A percentile compares a stretch with the other conserved stretches of the same genome.
phyloP scores from a whole-genome alignment of 495 filamentous ascomycete species.

The Tuber indicum region DNA sequence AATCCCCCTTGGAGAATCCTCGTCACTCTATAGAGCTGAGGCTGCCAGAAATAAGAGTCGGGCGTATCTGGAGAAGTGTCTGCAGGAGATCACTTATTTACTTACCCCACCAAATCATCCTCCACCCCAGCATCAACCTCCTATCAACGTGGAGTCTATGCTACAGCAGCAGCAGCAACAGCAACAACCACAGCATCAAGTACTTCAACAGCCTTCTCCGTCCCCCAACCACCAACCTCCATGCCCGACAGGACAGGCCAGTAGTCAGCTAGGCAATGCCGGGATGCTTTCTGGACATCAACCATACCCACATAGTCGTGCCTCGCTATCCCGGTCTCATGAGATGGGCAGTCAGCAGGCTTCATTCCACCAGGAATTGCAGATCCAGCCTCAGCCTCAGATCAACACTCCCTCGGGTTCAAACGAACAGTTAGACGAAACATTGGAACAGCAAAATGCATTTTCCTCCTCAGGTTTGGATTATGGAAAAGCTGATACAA shows the following conservation, averaged over 20 bases:
- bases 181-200: constrained; percentile 32
- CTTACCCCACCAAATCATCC: constrained; percentile 59
- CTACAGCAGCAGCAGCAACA: constrained; percentile 31
- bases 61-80: constrained; percentile 55
- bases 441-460: constrained; percentile 6
- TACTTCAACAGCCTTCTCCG: constrained; percentile 44
- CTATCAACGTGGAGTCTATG: constrained; percentile 19
- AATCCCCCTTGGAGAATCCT: constrained; percentile 20
- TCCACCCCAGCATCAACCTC: constrained; percentile 48
- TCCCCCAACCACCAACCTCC: constrained; percentile 55
- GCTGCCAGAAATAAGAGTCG: constrained; percentile 39
- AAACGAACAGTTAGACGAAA: constrained; percentile 25
- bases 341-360: constrained; percentile 21
- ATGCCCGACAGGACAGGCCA: constrained; percentile 42
- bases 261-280: constrained; percentile 8
- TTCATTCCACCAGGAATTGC: constrained; percentile 13
- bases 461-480: constrained; percentile 19
- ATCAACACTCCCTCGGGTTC: constrained; percentile 33
- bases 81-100: constrained; percentile 59
- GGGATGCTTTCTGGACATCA: constrained; percentile 14
- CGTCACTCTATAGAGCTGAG: constrained; percentile 41
- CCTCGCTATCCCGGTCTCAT: constrained; percentile 18
- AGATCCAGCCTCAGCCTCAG: constrained; percentile 29
- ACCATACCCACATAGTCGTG: constrained; percentile 33
- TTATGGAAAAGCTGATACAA: constrained; percentile 42